Percentiles rank a stretch among this genome's conserved stretches.
Evolutionary conservation across 2,329 filamentous ascomycete genomes (phyloP).

Genomic region (Botrytis medusae): DNA sequence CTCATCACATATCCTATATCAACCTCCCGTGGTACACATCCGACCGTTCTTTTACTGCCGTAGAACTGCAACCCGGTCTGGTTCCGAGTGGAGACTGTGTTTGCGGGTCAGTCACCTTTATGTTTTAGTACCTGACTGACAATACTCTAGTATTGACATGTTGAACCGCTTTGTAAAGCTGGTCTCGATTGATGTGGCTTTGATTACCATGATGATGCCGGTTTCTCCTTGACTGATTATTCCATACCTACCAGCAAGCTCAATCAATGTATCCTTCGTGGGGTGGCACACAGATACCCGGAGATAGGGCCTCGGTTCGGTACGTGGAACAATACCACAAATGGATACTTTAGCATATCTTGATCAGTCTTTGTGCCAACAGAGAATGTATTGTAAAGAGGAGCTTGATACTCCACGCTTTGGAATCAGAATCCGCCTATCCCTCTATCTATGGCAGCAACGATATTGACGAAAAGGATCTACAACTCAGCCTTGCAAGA

Average conservation of each 20-base stretch:
- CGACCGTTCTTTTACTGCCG: background rate
- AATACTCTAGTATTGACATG: background rate
- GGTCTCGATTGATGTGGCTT: background rate
- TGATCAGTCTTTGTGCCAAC: background rate
- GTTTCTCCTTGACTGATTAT: background rate
- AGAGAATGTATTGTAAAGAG: background rate
- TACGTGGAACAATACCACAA: conserved; percentile 15
- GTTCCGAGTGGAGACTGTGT: background rate
- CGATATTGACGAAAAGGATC: background rate
- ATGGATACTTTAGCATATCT: background rate
- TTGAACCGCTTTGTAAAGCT: background rate
- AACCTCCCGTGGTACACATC: conserved; percentile 4
- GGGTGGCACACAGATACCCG: conserved; percentile 14
- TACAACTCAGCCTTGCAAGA: background rate
- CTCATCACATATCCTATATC: conserved; percentile 16
- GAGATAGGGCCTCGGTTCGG: conserved; percentile 13
- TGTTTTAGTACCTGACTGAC: background rate
- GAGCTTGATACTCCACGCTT: background rate
- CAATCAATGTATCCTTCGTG: background rate
- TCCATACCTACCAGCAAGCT: background rate
- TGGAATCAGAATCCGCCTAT: background rate
- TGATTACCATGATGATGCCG: background rate
- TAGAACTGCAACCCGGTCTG: background rate
- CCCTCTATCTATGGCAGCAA: background rate
- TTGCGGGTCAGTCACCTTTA: background rate